Percentiles rank a stretch among this genome's conserved stretches.
These are phyloP conservation scores for Dictyostelium firmibasis DNA, from an alignment of 78 protist species.

Conservation along the genomic window DNA sequence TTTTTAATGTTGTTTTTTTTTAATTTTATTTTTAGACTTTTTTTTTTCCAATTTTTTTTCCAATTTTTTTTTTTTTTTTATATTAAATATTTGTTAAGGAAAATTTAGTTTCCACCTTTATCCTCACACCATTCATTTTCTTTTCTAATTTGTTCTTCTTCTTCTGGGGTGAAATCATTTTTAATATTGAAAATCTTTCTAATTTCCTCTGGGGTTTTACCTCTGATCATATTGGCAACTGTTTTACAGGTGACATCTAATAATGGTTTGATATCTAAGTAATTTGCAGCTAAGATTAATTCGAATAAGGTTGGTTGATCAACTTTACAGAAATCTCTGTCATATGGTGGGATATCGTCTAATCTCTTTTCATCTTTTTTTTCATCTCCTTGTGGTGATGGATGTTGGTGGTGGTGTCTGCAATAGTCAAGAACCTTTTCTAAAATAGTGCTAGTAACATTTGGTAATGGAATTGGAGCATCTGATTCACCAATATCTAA, in stretches of 20 bases:
- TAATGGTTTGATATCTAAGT: conserved; percentile 96
- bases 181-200: conserved; percentile 92
- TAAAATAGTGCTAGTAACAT: conserved; percentile 87
- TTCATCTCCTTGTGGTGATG: conserved; percentile 81
- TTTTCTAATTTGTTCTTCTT: conserved; percentile 95
- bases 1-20: neutral
- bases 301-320: conserved; percentile 93
- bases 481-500: conserved; percentile 71
- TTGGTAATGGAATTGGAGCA: conserved; percentile 91
- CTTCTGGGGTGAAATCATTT: conserved; percentile 96
- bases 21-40: too few species aligned
- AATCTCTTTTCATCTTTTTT: conserved; percentile 62
- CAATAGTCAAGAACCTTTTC: conserved; percentile 90
- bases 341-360: conserved; percentile 88
- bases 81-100: too few species aligned
- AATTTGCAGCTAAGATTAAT: conserved; percentile 96
- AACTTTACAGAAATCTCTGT: conserved; percentile 85
- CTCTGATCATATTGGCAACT: conserved; percentile 97
- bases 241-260: conserved; percentile 94
- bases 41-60: too few species aligned
- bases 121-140: conserved; percentile 98
- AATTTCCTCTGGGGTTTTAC: conserved; percentile 96
- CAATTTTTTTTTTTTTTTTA: too few species aligned
- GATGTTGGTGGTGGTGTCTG: conserved; percentile 84
- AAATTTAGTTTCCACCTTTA: conserved; percentile 69